phyloP scores from a whole-genome alignment of 2,329 filamentous ascomycete species.

The Sarocladiaceae sp. region DNA sequence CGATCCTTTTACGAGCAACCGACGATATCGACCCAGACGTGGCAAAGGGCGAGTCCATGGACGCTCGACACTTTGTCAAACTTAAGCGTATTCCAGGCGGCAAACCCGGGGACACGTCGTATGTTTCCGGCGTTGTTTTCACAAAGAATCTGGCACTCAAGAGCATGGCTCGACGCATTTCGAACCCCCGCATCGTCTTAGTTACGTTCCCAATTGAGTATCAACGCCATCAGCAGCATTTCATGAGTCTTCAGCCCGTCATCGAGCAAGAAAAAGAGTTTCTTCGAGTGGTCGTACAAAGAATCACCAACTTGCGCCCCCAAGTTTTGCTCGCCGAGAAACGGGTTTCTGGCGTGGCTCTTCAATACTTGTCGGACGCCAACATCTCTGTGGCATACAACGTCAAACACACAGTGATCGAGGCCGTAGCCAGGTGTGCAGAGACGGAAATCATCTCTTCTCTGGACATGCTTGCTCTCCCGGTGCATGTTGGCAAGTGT shows the following conservation, averaged over 20 bases:
- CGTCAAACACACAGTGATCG: conserved; percentile 91
- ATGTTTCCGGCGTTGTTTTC: conserved; percentile 94
- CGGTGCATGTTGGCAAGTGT: conserved; percentile 69
- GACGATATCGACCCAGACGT: conserved; percentile 94
- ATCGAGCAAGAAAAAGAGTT: conserved; percentile 97
- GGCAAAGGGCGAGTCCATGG: conserved; percentile 86
- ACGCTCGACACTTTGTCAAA: conserved; percentile 95
- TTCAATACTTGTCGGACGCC: conserved; percentile 81
- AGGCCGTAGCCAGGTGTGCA: conserved; percentile 87
- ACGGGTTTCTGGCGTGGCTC: conserved; percentile 82
- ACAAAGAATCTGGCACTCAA: conserved; percentile 95
- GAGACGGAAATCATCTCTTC: conserved; percentile 91
- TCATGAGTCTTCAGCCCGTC: conserved; percentile 96
- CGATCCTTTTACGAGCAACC: conserved; percentile 83
- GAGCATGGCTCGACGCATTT: conserved; percentile 85
- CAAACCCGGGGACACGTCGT: conserved; percentile 84
- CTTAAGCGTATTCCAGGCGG: conserved; percentile 93
- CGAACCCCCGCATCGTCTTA: conserved; percentile 80
- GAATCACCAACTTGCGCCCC: conserved; percentile 79
- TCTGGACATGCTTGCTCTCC: conserved; percentile 78
- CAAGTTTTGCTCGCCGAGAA: conserved; percentile 88
- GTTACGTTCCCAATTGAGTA: conserved; percentile 96
- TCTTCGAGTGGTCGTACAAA: conserved; percentile 80
- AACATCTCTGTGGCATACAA: conserved; percentile 94
- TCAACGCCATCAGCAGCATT: conserved; percentile 77